These are phyloP conservation scores for Aristolochia fimbriata DNA, from an alignment of 164 flowering plant species.

Conservation along the genomic window DNA sequence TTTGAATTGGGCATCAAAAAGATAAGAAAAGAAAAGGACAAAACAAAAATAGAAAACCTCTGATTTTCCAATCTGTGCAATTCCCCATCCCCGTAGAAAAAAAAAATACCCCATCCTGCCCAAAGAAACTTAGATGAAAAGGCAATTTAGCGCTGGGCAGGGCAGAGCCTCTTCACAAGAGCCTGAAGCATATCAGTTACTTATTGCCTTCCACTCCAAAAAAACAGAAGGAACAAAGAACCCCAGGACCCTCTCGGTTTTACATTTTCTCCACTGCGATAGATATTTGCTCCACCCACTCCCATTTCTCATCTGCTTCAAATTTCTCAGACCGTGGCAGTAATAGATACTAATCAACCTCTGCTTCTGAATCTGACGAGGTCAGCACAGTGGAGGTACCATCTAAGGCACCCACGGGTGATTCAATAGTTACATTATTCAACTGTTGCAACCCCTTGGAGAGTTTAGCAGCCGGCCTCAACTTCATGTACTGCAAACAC, in stretches of 20 bases:
- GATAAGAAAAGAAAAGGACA: background rate
- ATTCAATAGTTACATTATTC: conserved; percentile 17
- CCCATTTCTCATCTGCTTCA: conserved; percentile 5
- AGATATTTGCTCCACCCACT: conserved; percentile 6
- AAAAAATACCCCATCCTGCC: conserved; percentile 2
- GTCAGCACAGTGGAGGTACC: conserved; percentile 27
- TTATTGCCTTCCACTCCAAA: conserved; percentile 34
- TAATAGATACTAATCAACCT: conserved; percentile 19
- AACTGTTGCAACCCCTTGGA: conserved; percentile 21
- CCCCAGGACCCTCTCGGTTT: conserved; percentile 15
- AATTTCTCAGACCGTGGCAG: conserved; percentile 3
- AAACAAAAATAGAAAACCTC: background rate
- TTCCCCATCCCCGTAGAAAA: background rate
- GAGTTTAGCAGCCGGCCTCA: conserved; percentile 25
- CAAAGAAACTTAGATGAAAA: background rate
- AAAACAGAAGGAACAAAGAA: conserved; percentile 16
- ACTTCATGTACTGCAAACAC: conserved; percentile 40
- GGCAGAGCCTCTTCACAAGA: background rate
- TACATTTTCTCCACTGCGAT: conserved; percentile 3
- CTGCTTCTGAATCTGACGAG: conserved; percentile 36
- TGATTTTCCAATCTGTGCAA: conserved; percentile 7
- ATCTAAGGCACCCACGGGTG: conserved; percentile 11
- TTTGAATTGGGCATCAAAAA: conserved; percentile 1
- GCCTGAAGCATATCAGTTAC: conserved; percentile 3
- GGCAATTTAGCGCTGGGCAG: background rate